Percentiles rank a stretch among this genome's conserved stretches.
These are phyloP conservation scores for Cryptosporidium bovis DNA, from an alignment of 169 alveolate species.

Conservation along the genomic window DNA sequence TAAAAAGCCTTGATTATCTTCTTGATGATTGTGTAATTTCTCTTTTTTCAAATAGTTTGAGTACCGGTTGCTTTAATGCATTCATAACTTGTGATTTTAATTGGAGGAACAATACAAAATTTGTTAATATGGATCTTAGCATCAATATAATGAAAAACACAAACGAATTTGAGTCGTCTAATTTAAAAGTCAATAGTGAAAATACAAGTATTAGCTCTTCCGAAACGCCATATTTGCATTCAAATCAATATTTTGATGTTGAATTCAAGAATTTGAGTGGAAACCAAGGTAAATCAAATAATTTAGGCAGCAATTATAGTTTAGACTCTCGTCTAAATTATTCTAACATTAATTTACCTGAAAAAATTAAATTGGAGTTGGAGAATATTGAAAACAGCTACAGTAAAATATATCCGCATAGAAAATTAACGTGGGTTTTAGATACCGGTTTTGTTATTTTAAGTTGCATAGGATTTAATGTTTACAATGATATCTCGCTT, in stretches of 20 bases:
- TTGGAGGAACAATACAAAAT: slow-evolving; percentile 12
- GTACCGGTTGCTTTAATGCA: background rate
- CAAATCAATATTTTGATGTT: no score
- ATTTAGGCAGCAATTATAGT: no score
- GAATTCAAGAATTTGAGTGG: no score
- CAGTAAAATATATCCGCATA: slow-evolving; percentile 33
- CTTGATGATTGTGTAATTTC: slow-evolving; percentile 29
- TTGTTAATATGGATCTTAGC: background rate
- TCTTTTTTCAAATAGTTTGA: slow-evolving; percentile 6
- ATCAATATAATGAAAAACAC: background rate
- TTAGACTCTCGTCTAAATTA: background rate
- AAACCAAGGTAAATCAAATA: no score
- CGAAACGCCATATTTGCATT: no score
- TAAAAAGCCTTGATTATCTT: slow-evolving; percentile 25
- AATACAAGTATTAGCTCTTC: no score
- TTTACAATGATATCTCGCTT: background rate
- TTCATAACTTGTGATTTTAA: slow-evolving; percentile 47
- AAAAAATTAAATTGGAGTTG: slow-evolving; percentile 4
- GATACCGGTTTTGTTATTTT: slow-evolving; percentile 58
- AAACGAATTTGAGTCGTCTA: background rate
- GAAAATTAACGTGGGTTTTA: slow-evolving; percentile 58
- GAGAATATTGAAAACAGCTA: slow-evolving; percentile 14
- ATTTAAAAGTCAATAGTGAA: no score
- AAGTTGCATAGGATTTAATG: slow-evolving; percentile 28
- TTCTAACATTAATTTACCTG: slow-evolving; percentile 24